Conservation (phyloP, 202 grass and related monocot genomes). For the Musa balbisiana region DNA sequence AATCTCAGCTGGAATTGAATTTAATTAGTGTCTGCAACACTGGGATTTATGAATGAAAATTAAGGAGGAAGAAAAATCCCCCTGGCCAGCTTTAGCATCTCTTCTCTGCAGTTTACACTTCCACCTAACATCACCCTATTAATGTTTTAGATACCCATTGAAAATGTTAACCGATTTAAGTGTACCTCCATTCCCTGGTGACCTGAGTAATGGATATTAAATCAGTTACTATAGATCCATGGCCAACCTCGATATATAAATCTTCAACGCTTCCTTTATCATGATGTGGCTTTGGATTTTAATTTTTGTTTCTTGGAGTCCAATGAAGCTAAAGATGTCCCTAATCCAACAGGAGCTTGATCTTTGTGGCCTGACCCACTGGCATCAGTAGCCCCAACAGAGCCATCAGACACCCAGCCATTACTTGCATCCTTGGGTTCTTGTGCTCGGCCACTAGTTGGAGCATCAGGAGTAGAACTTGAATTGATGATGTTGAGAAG, state of each 20-base stretch:
- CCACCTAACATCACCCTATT: too few relatives aligned
- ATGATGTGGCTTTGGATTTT: slow-evolving; percentile 40
- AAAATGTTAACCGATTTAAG: too few relatives aligned
- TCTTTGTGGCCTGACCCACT: slow-evolving; percentile 19
- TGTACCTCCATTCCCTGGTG: too few relatives aligned
- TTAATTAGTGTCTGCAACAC: background rate
- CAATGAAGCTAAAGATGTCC: slow-evolving; percentile 41
- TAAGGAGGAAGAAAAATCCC: too few relatives aligned
- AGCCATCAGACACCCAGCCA: slow-evolving; percentile 24
- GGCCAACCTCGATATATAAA: background rate
- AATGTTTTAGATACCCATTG: too few relatives aligned
- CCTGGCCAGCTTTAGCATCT: too few relatives aligned
- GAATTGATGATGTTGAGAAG: slow-evolving; percentile 67
- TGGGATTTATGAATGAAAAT: background rate
- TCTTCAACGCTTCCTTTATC: background rate
- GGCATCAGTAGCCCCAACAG: slow-evolving; percentile 20
- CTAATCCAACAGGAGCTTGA: slow-evolving; percentile 61
- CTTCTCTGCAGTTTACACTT: too few relatives aligned
- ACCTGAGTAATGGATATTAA: background rate
- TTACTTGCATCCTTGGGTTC: slow-evolving; percentile 25
- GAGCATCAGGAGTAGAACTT: slow-evolving; percentile 18
- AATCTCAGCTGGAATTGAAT: background rate
- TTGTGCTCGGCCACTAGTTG: slow-evolving; percentile 18
- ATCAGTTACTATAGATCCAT: background rate
- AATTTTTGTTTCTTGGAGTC: slow-evolving; percentile 82